Evolutionary conservation across 2,329 filamentous ascomycete species (phyloP).

Genomic region (Colletotrichum karsti): DNA sequence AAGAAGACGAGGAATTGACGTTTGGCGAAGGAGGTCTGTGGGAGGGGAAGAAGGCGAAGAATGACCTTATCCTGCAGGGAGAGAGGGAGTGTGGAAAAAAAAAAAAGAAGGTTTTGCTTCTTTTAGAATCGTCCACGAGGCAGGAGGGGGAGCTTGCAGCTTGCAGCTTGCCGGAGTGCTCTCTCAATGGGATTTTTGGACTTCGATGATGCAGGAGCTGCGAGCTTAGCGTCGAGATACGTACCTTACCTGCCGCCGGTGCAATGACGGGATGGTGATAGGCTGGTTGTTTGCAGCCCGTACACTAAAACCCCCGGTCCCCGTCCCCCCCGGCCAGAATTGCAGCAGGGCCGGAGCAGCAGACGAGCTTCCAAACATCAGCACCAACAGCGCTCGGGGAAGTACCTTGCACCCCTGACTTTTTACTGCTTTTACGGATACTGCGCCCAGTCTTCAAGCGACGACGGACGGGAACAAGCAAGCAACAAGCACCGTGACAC

Average conservation of each 20-base stretch:
- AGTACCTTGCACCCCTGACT: constrained; percentile 22
- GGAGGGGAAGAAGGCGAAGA: no score
- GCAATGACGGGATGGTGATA: not conserved
- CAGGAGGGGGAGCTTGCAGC: not conserved
- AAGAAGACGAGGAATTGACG: not conserved
- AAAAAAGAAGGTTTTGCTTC: not conserved
- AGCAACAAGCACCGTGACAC: not conserved
- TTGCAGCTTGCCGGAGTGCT: not conserved
- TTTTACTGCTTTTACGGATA: no score
- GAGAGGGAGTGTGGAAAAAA: not conserved
- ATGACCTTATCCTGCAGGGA: no score
- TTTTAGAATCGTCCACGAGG: not conserved
- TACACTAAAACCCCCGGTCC: not conserved
- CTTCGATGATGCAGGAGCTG: constrained; percentile 25
- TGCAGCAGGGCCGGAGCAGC: not conserved
- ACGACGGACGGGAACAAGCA: not conserved
- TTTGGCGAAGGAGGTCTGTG: not conserved
- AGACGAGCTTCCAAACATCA: not conserved
- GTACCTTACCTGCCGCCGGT: not conserved
- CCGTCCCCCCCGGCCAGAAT: not conserved
- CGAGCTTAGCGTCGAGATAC: not conserved
- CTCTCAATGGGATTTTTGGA: constrained; percentile 10
- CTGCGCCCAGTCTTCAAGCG: constrained; percentile 18
- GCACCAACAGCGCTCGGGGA: constrained; percentile 1
- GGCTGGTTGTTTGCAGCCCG: not conserved